phyloP scores from a whole-genome alignment of 331 rosid genomes.

The Malus hybrid region DNA sequence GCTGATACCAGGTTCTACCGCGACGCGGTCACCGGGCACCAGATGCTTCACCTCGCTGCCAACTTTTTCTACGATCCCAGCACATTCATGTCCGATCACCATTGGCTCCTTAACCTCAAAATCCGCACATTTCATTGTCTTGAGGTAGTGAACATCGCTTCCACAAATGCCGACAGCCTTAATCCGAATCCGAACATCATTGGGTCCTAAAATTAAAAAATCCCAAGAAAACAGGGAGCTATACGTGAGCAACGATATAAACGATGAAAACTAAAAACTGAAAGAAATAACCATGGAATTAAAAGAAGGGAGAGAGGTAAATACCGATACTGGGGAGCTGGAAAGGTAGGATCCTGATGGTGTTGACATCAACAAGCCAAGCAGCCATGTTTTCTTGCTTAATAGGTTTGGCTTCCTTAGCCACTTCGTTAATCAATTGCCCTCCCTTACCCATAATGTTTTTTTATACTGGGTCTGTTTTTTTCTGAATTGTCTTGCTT shows the following conservation, averaged over 20 bases:
- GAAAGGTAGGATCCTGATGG: conserved; percentile 82
- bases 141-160: conserved; percentile 85
- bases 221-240: background rate
- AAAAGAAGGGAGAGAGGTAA: background rate
- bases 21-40: conserved; percentile 67
- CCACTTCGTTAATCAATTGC: conserved; percentile 45
- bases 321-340: conserved; percentile 75
- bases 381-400: conserved; percentile 78
- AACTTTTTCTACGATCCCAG: conserved; percentile 74
- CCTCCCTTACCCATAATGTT: conserved; percentile 67
- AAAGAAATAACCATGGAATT: no score
- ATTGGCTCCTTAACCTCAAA: conserved; percentile 71
- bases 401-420: conserved; percentile 63
- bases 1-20: conserved; percentile 79
- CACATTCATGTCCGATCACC: conserved; percentile 94
- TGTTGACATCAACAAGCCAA: conserved; percentile 74
- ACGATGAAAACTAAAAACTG: background rate
- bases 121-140: conserved; percentile 62
- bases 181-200: conserved; percentile 63
- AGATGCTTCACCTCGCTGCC: conserved; percentile 54
- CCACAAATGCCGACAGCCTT: conserved; percentile 95
- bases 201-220: conserved; percentile 41
- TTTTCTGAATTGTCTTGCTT: no score
- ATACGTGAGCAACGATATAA: no score
- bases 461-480: no score